Evolutionary conservation across 371 early-diverging fungal species (phyloP), one percentile per base, ranked within the genome.

Genomic region (Apophysomyces ossiformis): DNA sequence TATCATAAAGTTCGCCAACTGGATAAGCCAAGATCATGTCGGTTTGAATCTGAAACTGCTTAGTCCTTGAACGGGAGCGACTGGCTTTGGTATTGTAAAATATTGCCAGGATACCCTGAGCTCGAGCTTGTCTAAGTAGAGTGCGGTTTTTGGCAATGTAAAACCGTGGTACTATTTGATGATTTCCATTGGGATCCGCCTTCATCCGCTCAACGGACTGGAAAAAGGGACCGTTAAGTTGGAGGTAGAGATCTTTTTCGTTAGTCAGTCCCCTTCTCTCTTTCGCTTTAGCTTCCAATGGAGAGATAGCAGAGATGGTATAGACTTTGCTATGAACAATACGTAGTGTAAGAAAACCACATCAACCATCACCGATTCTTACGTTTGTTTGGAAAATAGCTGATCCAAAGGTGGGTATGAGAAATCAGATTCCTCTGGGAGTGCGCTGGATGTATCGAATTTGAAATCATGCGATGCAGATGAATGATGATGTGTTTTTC

Each of bases 71-170:
- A n/a, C 38, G 60, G 18, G 43, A 41, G 26, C 60, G 43, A 12
- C 13, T 44, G 21, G 46, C 32, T 13, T 46, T 37, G 9, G 45
- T 58, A 43, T 82, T 71, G 21, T 61, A 69, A 8, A 79, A 21
- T 1, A 82, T 62, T 0, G 74, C 78, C 8, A 82, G 63, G 0
- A 70, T 56, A 0, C 70, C 74, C 26, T 76, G 65, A 69, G 37
- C 73, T 70, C 32, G 69, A 56, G 4, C 68, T 58, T 37, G 78
- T 78, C 61, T 60, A 1, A 82, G 57, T 21, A 79, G 46, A 0
- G 80, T 79, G n/a, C 80, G 71, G 39, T 79, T 78, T 37, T 79
- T 77, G 35, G 76, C 69, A 56, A 82, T 78, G 60, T 78, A 82
- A 13, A 82, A 73, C 5, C 83, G 74, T 0, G 83, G 78, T 0